Evolutionary conservation across 1,284 basidiomycete species (phyloP).

Genomic region (Ustilago shanxiensis): DNA sequence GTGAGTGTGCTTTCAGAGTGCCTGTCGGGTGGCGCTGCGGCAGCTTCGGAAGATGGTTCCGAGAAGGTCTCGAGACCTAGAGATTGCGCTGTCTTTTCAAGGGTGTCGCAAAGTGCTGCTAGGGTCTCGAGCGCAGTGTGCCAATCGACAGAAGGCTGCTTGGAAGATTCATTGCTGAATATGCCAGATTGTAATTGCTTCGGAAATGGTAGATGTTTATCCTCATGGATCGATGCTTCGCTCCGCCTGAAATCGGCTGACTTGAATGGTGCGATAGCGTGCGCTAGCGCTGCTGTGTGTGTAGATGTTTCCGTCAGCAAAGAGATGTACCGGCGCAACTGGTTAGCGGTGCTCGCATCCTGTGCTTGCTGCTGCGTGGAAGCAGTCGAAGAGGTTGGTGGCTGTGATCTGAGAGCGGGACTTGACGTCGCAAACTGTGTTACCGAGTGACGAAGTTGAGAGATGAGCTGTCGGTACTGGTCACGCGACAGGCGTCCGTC

Average conservation of each 20-base stretch:
- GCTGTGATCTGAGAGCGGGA: slow-evolving; percentile 30
- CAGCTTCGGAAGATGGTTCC: slow-evolving; percentile 31
- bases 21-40: neutral
- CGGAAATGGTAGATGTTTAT: slow-evolving; percentile 10
- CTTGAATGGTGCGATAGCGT: slow-evolving; percentile 43
- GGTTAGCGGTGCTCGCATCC: slow-evolving; percentile 22
- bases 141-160: slow-evolving; percentile 5
- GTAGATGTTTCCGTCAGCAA: slow-evolving; percentile 44
- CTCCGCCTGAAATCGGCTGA: slow-evolving; percentile 9
- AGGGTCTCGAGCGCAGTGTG: slow-evolving; percentile 20
- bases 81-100: slow-evolving; percentile 26
- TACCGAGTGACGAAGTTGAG: slow-evolving; percentile 46
- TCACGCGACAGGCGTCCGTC: slow-evolving; percentile 38
- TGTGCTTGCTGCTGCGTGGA: slow-evolving; percentile 15
- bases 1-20: slow-evolving; percentile 3
- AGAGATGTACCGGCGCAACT: slow-evolving; percentile 45
- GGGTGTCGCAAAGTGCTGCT: slow-evolving; percentile 34
- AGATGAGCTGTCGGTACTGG: slow-evolving; percentile 41
- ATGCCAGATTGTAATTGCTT: slow-evolving; percentile 19
- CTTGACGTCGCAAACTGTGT: slow-evolving; percentile 36
- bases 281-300: slow-evolving; percentile 43
- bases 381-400: neutral
- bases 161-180: slow-evolving; percentile 3
- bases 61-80: slow-evolving; percentile 53
- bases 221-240: neutral